A percentile compares a stretch with the other conserved stretches of the same genome.
These are phyloP conservation scores for Rhizoctonia solani DNA, from an alignment of 1,284 basidiomycete species.

Conservation along the genomic window DNA sequence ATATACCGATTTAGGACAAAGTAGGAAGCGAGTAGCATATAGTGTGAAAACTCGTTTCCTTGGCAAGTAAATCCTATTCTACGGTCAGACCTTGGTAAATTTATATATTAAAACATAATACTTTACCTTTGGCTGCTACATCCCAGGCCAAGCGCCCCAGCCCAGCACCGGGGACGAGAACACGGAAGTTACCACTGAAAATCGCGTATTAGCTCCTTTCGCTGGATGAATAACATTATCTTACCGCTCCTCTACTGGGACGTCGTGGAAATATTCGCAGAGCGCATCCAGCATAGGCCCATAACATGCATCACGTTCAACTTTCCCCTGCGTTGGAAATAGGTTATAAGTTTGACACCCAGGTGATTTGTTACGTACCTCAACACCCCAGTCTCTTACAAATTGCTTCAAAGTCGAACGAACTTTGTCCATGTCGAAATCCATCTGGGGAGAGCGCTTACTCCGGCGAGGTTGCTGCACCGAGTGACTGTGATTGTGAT, in stretches of 20 bases:
- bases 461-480: slow-evolving; percentile 43
- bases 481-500: slow-evolving; percentile 38
- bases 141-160: slow-evolving; percentile 86
- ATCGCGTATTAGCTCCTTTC: slow-evolving; percentile 12
- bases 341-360: background rate
- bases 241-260: slow-evolving; percentile 60
- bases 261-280: slow-evolving; percentile 61
- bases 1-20: slow-evolving; percentile 77
- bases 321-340: slow-evolving; percentile 58
- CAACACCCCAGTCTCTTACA: slow-evolving; percentile 86
- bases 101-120: too few species aligned
- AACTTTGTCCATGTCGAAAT: slow-evolving; percentile 83
- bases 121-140: slow-evolving; percentile 73
- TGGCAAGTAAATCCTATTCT: slow-evolving; percentile 77
- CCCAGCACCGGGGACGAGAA: slow-evolving; percentile 87
- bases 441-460: slow-evolving; percentile 44
- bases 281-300: slow-evolving; percentile 78
- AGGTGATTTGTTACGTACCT: slow-evolving; percentile 51
- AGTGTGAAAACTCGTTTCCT: slow-evolving; percentile 93
- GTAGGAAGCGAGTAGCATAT: slow-evolving; percentile 86
- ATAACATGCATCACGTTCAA: slow-evolving; percentile 79
- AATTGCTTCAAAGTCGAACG: slow-evolving; percentile 88
- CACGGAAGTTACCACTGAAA: slow-evolving; percentile 60
- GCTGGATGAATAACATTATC: slow-evolving; percentile 35
- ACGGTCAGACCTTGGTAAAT: background rate